Evolutionary conservation across 352 stramenopile genomes (phyloP).

Genomic region (Pythium utonaiense): DNA sequence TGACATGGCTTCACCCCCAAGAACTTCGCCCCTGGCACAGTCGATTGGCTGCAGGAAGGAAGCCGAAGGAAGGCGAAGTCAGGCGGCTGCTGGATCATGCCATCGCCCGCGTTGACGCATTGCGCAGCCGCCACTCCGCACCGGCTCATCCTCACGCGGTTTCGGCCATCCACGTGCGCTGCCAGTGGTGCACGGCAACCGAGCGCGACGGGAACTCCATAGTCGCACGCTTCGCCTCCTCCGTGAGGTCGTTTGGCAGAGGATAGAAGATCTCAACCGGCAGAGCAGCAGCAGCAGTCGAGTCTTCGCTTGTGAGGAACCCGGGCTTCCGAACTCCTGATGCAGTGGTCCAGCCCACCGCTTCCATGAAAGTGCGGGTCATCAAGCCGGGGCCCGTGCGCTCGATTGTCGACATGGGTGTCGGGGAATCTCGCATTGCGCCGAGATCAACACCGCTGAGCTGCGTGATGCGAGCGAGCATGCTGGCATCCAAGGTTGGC

Average conservation of each 20-base stretch:
- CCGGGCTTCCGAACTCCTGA: not conserved
- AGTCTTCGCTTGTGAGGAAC: conserved; percentile 26
- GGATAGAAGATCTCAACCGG: conserved; percentile 38
- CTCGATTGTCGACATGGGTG: conserved; percentile 42
- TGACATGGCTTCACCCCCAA: not conserved
- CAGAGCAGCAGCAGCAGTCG: conserved; percentile 26
- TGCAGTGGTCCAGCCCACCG: conserved; percentile 29
- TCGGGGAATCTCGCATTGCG: not conserved
- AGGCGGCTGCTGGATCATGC: not conserved
- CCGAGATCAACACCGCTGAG: conserved; percentile 13
- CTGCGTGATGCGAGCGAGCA: conserved; percentile 19
- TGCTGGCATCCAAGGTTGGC: conserved; percentile 17
- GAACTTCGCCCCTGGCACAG: too few relatives aligned
- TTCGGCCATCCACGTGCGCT: conserved; percentile 26
- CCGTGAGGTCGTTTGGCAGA: conserved; percentile 27
- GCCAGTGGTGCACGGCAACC: conserved; percentile 50
- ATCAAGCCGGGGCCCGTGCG: conserved; percentile 49
- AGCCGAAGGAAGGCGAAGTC: not conserved
- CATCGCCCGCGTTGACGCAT: not conserved
- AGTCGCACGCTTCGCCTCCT: not conserved
- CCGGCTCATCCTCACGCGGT: not conserved
- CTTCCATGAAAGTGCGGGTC: conserved; percentile 47
- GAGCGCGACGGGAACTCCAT: conserved; percentile 5
- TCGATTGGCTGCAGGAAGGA: not conserved
- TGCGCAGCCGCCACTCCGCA: not conserved